Base-by-base conservation (phyloP, 2,329 filamentous ascomycete species). In the Fusarium succisae region DNA sequence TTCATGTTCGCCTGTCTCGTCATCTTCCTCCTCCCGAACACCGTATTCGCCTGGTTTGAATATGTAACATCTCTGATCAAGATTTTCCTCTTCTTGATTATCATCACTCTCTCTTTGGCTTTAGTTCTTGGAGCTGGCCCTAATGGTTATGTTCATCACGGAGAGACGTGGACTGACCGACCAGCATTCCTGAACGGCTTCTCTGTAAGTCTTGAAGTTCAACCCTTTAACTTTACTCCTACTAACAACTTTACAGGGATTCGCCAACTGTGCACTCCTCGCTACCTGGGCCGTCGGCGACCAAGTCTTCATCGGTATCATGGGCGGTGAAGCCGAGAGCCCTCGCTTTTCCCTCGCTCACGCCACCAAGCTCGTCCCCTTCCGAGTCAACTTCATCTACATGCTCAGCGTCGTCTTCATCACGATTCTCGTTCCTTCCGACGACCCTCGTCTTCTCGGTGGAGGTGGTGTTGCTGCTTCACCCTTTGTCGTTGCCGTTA, bases 241-340 rank as follows among this genome's bases (percentile, higher is more conserved):
- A 6, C 41, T 59, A 24, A 63, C 22, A 12, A 8, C 5, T 5
- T 30, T 1, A 1, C 11, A 76, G 74, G 74, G 74, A 13, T 76
- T 76, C 7, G 75, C 75, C 2, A 76, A 63, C 28, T 69, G 58
- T n/a, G 66, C 72, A 5, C 54, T 76, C 11, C 38, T 76, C 5
- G 74, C 75, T 5, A 71, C 62, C 15, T 76, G 74, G 74, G 74
- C 74, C 1, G 74, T 76, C 3, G 74, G 74, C 0, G 74, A 76
- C 6, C 74, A 76, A 43, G 74, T 76, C 12, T 76, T 76, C 8
- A 76, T 76, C 41, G 74, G 74, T n/a, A 69, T 76, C 38, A 76
- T 76, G 71, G 74, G 66, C 11, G 74, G 74, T 3, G 74, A 76
- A 41, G 74, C 74, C 1, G 45, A 74, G 45, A 66, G 61, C 20